phyloP scores from a whole-genome alignment of 1,284 basidiomycete species.

The Sanguinoderma infundibulare region DNA sequence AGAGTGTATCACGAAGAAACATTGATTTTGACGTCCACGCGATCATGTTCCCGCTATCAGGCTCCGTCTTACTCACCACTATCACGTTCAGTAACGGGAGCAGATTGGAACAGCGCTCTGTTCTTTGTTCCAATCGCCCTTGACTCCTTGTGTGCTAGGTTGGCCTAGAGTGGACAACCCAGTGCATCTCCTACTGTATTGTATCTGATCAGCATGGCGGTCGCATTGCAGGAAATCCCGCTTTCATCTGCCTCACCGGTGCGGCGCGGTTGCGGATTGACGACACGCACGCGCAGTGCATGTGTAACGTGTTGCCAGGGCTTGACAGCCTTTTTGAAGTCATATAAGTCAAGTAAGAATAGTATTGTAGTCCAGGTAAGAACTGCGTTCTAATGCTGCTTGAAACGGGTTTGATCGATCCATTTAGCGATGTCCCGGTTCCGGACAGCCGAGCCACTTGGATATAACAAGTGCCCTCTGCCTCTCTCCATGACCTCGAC shows the following conservation, averaged over 20 bases:
- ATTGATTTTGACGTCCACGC: background rate
- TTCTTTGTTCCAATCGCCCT: no score
- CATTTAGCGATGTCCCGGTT: constrained; percentile 5
- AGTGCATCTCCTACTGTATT: constrained; percentile 2
- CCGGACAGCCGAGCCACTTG: constrained; percentile 5
- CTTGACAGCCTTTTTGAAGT: background rate
- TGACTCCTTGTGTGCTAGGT: background rate
- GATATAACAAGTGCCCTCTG: constrained; percentile 16
- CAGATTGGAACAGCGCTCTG: no score
- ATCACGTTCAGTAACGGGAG: no score
- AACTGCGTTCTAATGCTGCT: background rate
- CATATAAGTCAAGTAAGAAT: background rate
- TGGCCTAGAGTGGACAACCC: background rate
- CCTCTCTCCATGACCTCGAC: constrained; percentile 16
- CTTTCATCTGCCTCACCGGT: constrained; percentile 14
- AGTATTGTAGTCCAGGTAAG: no score
- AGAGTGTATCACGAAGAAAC: background rate
- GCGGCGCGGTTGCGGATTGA: constrained; percentile 15
- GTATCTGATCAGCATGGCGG: constrained; percentile 13
- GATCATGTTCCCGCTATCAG: no score
- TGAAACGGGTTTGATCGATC: constrained; percentile 2
- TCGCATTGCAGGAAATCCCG: background rate
- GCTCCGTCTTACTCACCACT: no score
- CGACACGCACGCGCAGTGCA: constrained; percentile 6
- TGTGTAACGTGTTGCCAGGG: background rate